Conservation (phyloP, 768 basidiomycete species). For the Lyophyllum decastes region DNA sequence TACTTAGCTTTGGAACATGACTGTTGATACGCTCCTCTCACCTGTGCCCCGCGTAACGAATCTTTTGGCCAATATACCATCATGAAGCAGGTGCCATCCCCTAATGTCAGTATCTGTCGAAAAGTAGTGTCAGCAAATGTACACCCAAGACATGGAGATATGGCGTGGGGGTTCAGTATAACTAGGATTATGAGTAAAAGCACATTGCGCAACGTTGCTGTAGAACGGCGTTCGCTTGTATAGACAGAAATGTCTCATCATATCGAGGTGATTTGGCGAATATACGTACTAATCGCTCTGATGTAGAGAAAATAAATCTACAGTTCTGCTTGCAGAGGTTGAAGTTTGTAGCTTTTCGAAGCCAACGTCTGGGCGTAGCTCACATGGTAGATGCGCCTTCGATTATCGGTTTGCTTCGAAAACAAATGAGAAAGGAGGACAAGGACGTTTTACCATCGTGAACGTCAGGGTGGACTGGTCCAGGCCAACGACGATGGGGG, state of each 20-base stretch:
- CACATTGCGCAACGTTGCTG: constrained; percentile 23
- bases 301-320: neutral
- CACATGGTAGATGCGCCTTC: no score
- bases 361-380: no score
- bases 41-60: neutral
- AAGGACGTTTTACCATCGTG: no score
- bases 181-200: constrained; percentile 25
- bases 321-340: no score
- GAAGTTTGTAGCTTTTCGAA: no score
- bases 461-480: no score
- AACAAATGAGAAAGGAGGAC: no score
- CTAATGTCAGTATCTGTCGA: neutral
- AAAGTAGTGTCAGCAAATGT: neutral
- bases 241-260: constrained; percentile 20
- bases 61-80: no score
- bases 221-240: constrained; percentile 21
- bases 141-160: neutral
- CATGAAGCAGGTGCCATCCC: no score
- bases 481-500: neutral
- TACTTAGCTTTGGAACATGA: neutral
- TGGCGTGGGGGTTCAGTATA: constrained; percentile 23
- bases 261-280: neutral
- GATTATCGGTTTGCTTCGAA: no score
- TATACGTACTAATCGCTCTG: neutral
- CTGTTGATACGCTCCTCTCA: neutral